A percentile compares a stretch with the other conserved stretches of the same genome.
Evolutionary conservation across 2,329 filamentous ascomycete genomes (phyloP).

Genomic region (Ustilaginoidea virens): DNA sequence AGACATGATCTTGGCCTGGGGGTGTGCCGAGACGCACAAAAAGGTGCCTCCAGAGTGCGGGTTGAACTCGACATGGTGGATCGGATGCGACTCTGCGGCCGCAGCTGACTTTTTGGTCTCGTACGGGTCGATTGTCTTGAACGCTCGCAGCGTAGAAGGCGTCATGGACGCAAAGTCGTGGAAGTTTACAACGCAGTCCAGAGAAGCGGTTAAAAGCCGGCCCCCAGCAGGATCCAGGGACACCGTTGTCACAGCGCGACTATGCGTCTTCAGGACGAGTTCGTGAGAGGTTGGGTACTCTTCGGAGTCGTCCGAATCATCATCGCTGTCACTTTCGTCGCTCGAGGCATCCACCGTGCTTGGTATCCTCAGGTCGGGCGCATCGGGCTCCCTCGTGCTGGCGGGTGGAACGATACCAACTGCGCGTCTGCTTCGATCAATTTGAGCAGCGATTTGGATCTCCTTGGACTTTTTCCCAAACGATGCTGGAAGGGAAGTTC

Average conservation of each 20-base stretch:
- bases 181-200: constrained; percentile 80
- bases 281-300: constrained; percentile 90
- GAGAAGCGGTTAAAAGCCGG: constrained; percentile 76
- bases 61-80: constrained; percentile 80
- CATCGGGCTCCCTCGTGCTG: constrained; percentile 3
- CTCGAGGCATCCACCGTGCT: constrained; percentile 3
- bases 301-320: constrained; percentile 58
- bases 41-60: constrained; percentile 65
- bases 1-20: constrained; percentile 78
- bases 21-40: constrained; percentile 74
- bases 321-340: constrained; percentile 23
- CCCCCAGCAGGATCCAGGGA: constrained; percentile 75
- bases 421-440: constrained; percentile 59
- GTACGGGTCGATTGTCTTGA: constrained; percentile 82
- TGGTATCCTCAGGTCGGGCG: no score
- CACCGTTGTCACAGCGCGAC: constrained; percentile 69
- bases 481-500: constrained; percentile 61
- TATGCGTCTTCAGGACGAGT: constrained; percentile 82
- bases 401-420: constrained; percentile 8
- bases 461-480: constrained; percentile 73
- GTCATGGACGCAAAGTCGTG: constrained; percentile 96
- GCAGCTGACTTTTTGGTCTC: constrained; percentile 52
- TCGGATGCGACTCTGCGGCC: constrained; percentile 68
- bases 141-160: constrained; percentile 81
- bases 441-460: constrained; percentile 62